Conservation (phyloP, 306 rosid genomes). For the Lathyrus oleraceus region DNA sequence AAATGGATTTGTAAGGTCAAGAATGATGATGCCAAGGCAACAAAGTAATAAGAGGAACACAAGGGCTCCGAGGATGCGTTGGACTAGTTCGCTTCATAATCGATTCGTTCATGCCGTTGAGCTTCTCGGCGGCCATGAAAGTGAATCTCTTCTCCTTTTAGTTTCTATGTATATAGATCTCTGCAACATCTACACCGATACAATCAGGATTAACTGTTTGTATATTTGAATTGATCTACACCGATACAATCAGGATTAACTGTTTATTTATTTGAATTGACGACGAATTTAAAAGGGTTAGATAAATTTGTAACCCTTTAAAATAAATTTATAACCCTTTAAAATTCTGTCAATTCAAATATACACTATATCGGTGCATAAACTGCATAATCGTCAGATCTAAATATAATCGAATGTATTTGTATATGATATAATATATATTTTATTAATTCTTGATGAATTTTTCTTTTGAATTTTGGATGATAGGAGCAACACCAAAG, state of each 20-base stretch:
- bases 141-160: conserved; percentile 36
- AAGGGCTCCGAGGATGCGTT: conserved; percentile 97
- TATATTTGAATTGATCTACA: not conserved
- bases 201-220: not conserved
- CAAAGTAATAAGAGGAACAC: conserved; percentile 55
- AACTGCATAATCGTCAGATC: not conserved
- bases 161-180: not conserved
- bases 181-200: not conserved
- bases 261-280: no score
- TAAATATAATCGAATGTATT: not conserved
- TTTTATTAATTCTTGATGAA: not conserved
- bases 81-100: conserved; percentile 90
- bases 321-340: no score
- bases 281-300: no score
- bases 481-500: conserved; percentile 89
- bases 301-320: no score
- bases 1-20: conserved; percentile 56
- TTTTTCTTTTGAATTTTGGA: not conserved
- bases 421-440: not conserved
- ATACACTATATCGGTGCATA: not conserved
- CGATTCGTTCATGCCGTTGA: conserved; percentile 91
- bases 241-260: no score
- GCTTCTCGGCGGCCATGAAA: conserved; percentile 97
- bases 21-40: conserved; percentile 49
- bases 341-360: not conserved